These are phyloP conservation scores for Clavaria fumosa DNA, from an alignment of 768 basidiomycete genomes.

Conservation along the genomic window DNA sequence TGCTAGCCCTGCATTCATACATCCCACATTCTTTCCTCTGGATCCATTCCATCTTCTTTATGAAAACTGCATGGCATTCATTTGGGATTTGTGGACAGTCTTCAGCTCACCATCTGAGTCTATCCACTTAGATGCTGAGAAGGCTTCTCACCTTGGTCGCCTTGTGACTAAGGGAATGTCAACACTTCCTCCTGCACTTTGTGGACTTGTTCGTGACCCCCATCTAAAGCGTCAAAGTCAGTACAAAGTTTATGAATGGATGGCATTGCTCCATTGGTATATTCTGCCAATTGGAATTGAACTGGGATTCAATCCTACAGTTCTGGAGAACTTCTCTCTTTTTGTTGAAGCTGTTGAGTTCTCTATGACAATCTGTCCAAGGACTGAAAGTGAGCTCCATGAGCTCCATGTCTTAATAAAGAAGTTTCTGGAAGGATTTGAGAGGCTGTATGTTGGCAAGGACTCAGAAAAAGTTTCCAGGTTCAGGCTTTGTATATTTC, in stretches of 20 bases:
- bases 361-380: constrained; percentile 16
- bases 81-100: constrained; percentile 19
- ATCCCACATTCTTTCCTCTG: constrained; percentile 20
- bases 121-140: constrained; percentile 11
- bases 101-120: constrained; percentile 10
- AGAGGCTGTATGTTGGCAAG: constrained; percentile 16
- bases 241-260: constrained; percentile 24
- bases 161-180: constrained; percentile 12
- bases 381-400: constrained; percentile 11
- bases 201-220: constrained; percentile 17
- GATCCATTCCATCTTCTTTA: constrained; percentile 25
- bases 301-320: constrained; percentile 12
- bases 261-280: constrained; percentile 22
- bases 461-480: constrained; percentile 15
- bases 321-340: constrained; percentile 16
- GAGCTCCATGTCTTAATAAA: constrained; percentile 13
- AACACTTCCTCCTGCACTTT: constrained; percentile 20
- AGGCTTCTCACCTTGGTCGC: constrained; percentile 12
- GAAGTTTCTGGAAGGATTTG: constrained; percentile 15
- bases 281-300: constrained; percentile 21
- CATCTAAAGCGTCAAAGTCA: constrained; percentile 21
- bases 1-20: constrained; percentile 17
- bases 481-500: constrained; percentile 18
- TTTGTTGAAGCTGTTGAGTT: constrained; percentile 17
- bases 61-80: constrained; percentile 18